phyloP scores from a whole-genome alignment of 495 filamentous ascomycete species.

The Penicillium odoratum region DNA sequence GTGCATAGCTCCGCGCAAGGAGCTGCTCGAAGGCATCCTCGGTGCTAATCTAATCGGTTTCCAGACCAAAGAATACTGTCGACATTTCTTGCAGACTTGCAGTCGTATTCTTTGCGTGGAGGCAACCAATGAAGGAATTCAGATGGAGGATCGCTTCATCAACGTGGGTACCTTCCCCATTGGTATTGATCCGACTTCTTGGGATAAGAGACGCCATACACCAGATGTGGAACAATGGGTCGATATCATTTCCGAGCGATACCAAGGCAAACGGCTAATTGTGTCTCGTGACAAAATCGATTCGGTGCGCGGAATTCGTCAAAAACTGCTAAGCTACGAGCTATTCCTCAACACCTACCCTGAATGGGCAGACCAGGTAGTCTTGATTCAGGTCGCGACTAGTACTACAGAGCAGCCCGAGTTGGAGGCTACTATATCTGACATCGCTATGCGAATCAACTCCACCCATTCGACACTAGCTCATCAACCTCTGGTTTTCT shows the following conservation, averaged over 20 bases:
- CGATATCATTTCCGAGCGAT: constrained; percentile 72
- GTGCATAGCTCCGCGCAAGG: constrained; percentile 78
- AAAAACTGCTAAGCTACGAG: constrained; percentile 90
- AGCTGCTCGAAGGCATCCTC: constrained; percentile 85
- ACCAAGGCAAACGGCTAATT: constrained; percentile 82
- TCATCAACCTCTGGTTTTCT: constrained; percentile 88
- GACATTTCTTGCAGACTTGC: constrained; percentile 92
- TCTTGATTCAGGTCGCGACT: constrained; percentile 89
- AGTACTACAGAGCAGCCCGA: constrained; percentile 85
- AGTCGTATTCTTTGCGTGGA: constrained; percentile 84
- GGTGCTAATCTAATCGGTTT: constrained; percentile 90
- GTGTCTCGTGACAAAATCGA: constrained; percentile 93
- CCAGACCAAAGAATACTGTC: constrained; percentile 87
- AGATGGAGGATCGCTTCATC: constrained; percentile 90
- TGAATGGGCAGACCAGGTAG: constrained; percentile 80
- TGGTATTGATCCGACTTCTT: constrained; percentile 79
- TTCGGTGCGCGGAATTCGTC: constrained; percentile 81
- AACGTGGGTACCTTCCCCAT: constrained; percentile 68
- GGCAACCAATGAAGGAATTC: constrained; percentile 80
- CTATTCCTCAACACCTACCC: constrained; percentile 91
- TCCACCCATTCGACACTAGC: constrained; percentile 82
- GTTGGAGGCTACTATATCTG: constrained; percentile 80
- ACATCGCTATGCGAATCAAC: constrained; percentile 92
- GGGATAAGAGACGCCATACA: constrained; percentile 70
- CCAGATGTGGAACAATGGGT: constrained; percentile 75